A percentile compares a stretch with the other conserved stretches of the same genome.
Conservation (phyloP, 2,329 filamentous ascomycete genomes). For the Ophiosphaerella herpotricha region DNA sequence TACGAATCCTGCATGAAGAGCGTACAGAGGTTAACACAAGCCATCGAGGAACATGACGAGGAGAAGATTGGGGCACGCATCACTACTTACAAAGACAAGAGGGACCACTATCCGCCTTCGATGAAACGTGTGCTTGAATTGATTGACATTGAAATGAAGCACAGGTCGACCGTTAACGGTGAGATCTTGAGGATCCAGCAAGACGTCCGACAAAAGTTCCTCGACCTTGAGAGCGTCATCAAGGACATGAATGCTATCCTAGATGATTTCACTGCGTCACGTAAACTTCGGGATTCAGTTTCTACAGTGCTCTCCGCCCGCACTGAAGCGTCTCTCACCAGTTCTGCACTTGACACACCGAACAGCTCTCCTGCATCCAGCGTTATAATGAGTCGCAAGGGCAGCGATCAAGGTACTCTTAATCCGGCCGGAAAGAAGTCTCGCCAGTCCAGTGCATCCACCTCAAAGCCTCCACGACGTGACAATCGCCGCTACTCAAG, state of each 20-base stretch:
- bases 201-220: slow-evolving; percentile 81
- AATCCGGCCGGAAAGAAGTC: slow-evolving; percentile 55
- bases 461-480: slow-evolving; percentile 47
- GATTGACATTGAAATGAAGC: slow-evolving; percentile 93
- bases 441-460: slow-evolving; percentile 52
- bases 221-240: slow-evolving; percentile 75
- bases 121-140: slow-evolving; percentile 90
- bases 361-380: slow-evolving; percentile 70
- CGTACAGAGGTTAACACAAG: slow-evolving; percentile 78
- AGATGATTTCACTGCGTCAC: slow-evolving; percentile 69
- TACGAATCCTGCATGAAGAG: slow-evolving; percentile 92
- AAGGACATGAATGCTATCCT: slow-evolving; percentile 74
- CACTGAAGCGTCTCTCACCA: slow-evolving; percentile 73
- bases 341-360: slow-evolving; percentile 67
- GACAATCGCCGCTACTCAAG: slow-evolving; percentile 55
- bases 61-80: slow-evolving; percentile 67
- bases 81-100: slow-evolving; percentile 93
- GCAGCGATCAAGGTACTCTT: slow-evolving; percentile 51
- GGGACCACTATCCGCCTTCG: slow-evolving; percentile 88
- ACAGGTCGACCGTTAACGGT: slow-evolving; percentile 94
- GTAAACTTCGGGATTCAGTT: slow-evolving; percentile 87
- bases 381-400: slow-evolving; percentile 60
- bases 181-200: slow-evolving; percentile 86
- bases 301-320: slow-evolving; percentile 78
- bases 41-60: slow-evolving; percentile 74